phyloP scores from a whole-genome alignment of 192 early-diverging fungal species.

The Podila epicladia region DNA sequence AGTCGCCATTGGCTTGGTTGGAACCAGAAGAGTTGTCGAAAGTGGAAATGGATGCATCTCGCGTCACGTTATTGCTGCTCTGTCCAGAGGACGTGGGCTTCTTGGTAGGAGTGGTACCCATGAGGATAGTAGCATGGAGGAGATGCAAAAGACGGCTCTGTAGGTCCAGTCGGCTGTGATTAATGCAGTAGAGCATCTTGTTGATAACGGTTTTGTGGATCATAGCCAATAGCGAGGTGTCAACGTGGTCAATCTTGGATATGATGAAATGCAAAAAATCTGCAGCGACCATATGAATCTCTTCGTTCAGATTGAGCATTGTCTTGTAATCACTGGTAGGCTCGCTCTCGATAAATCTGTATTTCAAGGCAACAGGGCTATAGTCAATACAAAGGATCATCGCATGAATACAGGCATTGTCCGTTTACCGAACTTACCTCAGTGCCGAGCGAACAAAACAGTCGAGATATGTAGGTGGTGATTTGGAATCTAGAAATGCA shows the following conservation, averaged over 20 bases:
- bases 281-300: conserved; percentile 65
- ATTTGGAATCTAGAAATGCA: conserved; percentile 15
- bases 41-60: conserved; percentile 28
- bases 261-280: conserved; percentile 70
- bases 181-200: conserved; percentile 71
- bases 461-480: conserved; percentile 35
- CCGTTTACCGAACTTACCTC: conserved; percentile 6
- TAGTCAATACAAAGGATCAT: background rate
- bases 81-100: background rate
- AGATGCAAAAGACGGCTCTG: conserved; percentile 69
- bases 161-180: conserved; percentile 56
- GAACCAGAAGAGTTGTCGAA: conserved; percentile 8
- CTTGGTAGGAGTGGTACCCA: conserved; percentile 44
- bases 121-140: conserved; percentile 59
- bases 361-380: background rate
- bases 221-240: conserved; percentile 54
- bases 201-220: conserved; percentile 62
- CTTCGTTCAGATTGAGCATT: conserved; percentile 48
- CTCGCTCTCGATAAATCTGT: conserved; percentile 57
- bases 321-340: conserved; percentile 39
- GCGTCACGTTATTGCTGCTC: conserved; percentile 8
- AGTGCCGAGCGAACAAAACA: conserved; percentile 38
- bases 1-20: background rate
- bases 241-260: conserved; percentile 60
- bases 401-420: background rate